Evolutionary conservation across 371 early-diverging fungal genomes (phyloP), one percentile per base, ranked within the genome.

Genomic region (Choanephora cucurbitarum): DNA sequence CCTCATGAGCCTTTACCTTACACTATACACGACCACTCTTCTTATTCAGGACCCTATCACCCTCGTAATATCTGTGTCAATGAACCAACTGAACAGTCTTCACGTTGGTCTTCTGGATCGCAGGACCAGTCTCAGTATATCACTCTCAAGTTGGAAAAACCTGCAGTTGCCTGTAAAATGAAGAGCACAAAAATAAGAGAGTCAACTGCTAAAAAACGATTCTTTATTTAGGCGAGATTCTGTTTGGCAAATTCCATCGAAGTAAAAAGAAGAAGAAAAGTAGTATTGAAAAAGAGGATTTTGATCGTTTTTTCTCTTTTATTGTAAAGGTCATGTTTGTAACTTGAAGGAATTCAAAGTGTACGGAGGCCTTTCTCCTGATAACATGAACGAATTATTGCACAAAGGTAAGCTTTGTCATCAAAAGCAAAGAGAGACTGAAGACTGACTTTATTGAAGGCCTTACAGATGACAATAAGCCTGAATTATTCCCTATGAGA

Each of bases 281-380:
- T n/a, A n/a, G n/a, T n/a, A n/a, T n/a, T n/a, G n/a, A n/a, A n/a
- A n/a, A n/a, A n/a, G n/a, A n/a, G n/a, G n/a, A n/a, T n/a, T 10
- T 15, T 42, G 11, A 2, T 11, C n/a, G 5, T 22, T 1, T 6
- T 15, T 8, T 31, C n/a, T 28, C 10, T 43, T 43, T 43, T 43
- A 44, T n/a, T 11, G 4, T 13, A 54, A 39, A 85, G 91, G 87
- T 1, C 99, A 99, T 73, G 95, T 96, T 14, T 98, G 97, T 75
- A 99, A 97, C 66, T 68, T 99, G 23, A 95, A 93, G 60, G 96
- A 97, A 74, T 96, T 97, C 81, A 95, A 93, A 69, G 89, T 98
- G 8, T 95, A 72, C 68, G 95, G 92, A 42, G 94, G 95, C 5
- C 73, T 93, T 73, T 67, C 85, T 1, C 82, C 83, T 1, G 84